Percentiles rank a stretch among this genome's conserved stretches.
Conservation (phyloP, 805 yeast species). For the Hanseniaspora clermontiae region DNA sequence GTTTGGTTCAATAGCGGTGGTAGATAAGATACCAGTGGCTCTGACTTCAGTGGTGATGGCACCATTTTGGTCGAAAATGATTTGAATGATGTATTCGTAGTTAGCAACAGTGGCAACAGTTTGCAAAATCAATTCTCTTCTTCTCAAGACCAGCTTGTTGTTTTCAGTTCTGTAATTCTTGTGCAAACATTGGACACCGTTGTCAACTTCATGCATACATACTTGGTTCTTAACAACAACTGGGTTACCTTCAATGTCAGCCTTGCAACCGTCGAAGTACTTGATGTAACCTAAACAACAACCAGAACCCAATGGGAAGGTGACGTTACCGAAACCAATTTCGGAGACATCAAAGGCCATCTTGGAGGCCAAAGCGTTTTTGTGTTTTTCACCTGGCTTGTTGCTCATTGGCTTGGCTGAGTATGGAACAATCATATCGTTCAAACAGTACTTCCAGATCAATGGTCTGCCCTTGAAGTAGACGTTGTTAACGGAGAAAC, state of each 20-base stretch:
- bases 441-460: slow-evolving; percentile 57
- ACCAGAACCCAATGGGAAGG: slow-evolving; percentile 56
- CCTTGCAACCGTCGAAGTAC: slow-evolving; percentile 52
- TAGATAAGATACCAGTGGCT: slow-evolving; percentile 77
- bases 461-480: slow-evolving; percentile 64
- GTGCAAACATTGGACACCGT: slow-evolving; percentile 67
- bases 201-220: slow-evolving; percentile 71
- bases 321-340: slow-evolving; percentile 66
- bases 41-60: slow-evolving; percentile 65
- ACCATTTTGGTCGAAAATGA: slow-evolving; percentile 66
- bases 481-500: slow-evolving; percentile 61
- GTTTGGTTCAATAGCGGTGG: slow-evolving; percentile 67
- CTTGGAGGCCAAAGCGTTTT: slow-evolving; percentile 73
- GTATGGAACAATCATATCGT: slow-evolving; percentile 82
- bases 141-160: slow-evolving; percentile 57
- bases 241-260: slow-evolving; percentile 49
- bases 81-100: slow-evolving; percentile 65
- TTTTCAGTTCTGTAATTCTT: slow-evolving; percentile 61
- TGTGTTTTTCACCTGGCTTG: slow-evolving; percentile 16
- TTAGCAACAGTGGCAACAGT: slow-evolving; percentile 76
- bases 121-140: slow-evolving; percentile 67
- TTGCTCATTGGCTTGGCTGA: slow-evolving; percentile 46
- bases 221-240: slow-evolving; percentile 52
- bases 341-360: slow-evolving; percentile 82
- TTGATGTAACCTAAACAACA: slow-evolving; percentile 73